A percentile compares a stretch with the other conserved stretches of the same genome.
Evolutionary conservation across 2,329 filamentous ascomycete genomes (phyloP).

Genomic region (Xylariaceae sp.): DNA sequence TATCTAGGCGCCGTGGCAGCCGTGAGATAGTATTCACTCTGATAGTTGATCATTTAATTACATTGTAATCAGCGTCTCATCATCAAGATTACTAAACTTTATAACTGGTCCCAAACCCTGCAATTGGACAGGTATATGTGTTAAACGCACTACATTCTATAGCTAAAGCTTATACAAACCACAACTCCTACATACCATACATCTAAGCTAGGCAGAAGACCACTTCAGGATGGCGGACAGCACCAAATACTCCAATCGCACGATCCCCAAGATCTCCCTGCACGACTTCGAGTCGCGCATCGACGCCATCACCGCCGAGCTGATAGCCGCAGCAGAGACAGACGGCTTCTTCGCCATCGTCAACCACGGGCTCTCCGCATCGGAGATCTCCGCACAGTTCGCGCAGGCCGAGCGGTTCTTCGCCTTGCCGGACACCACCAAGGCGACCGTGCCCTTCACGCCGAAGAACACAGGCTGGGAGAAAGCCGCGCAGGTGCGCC

Average conservation of each 20-base stretch:
- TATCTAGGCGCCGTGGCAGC: too few species aligned
- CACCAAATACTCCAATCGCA: slow-evolving; percentile 49
- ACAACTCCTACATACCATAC: too few species aligned
- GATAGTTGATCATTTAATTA: too few species aligned
- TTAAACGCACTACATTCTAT: too few species aligned
- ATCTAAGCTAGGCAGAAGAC: too few species aligned
- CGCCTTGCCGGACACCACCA: slow-evolving; percentile 55
- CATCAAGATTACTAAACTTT: too few species aligned
- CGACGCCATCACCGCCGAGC: slow-evolving; percentile 57
- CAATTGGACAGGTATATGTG: too few species aligned
- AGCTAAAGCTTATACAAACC: too few species aligned
- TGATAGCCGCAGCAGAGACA: slow-evolving; percentile 61
- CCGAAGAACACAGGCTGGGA: slow-evolving; percentile 66
- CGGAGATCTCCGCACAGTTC: slow-evolving; percentile 59
- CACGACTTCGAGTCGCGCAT: slow-evolving; percentile 58
- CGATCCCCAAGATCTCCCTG: slow-evolving; percentile 60
- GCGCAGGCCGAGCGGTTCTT: slow-evolving; percentile 59
- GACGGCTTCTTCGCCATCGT: slow-evolving; percentile 65
- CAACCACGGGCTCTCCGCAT: slow-evolving; percentile 58
- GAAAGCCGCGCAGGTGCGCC: slow-evolving; percentile 62
- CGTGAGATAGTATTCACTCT: too few species aligned
- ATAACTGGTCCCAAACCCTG: too few species aligned
- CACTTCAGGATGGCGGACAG: slow-evolving; percentile 30
- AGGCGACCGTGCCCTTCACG: slow-evolving; percentile 60
- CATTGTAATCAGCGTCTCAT: too few species aligned